Conservation (phyloP, 2,329 filamentous ascomycete species). For the Colletotrichum sp. region DNA sequence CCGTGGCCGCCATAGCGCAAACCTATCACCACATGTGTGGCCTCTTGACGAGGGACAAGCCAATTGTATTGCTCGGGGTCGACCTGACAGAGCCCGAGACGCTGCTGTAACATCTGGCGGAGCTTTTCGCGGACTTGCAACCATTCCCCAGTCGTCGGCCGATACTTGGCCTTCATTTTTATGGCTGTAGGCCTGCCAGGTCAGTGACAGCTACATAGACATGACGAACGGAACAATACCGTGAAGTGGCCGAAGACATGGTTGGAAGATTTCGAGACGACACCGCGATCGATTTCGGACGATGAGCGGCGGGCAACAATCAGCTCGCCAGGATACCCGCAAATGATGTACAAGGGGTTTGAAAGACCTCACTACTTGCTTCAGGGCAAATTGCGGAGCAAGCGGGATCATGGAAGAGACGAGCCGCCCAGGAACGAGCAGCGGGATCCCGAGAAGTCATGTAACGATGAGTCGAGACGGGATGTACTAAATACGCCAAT, state of each 20-base stretch:
- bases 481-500: neutral
- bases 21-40: conserved; percentile 56
- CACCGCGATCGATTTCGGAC: conserved; percentile 24
- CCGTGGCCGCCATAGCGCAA: conserved; percentile 49
- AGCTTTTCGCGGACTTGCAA: conserved; percentile 29
- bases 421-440: neutral
- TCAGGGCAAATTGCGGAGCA: neutral
- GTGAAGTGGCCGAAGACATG: conserved; percentile 20
- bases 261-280: conserved; percentile 29
- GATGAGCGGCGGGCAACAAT: conserved; percentile 17
- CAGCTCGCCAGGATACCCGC: conserved; percentile 17
- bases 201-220: conserved; percentile 5
- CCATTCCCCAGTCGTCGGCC: conserved; percentile 29
- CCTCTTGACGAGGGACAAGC: conserved; percentile 44
- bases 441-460: neutral
- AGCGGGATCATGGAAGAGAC: neutral
- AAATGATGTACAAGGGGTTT: conserved; percentile 22
- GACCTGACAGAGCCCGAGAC: conserved; percentile 29
- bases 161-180: conserved; percentile 34
- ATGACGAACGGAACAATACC: conserved; percentile 23
- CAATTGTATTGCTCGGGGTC: conserved; percentile 48
- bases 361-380: conserved; percentile 23
- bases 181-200: conserved; percentile 26
- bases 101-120: conserved; percentile 35
- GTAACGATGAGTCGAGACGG: neutral